phyloP scores from a whole-genome alignment of 331 rosid genomes.

The Ulmus americana region DNA sequence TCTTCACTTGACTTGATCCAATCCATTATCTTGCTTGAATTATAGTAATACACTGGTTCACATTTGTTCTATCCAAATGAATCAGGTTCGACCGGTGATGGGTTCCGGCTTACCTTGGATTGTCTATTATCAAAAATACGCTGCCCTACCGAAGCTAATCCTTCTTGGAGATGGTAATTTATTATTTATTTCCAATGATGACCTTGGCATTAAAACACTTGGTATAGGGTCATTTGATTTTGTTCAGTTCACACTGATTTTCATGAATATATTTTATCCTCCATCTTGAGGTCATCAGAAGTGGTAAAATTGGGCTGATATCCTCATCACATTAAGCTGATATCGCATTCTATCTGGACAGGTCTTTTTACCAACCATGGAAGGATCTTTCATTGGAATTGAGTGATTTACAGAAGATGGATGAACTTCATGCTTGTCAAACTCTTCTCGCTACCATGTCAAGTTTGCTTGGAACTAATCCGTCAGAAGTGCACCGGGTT shows the following conservation, averaged over 20 bases:
- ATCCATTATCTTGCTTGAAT: no score
- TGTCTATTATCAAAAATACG: constrained; percentile 46
- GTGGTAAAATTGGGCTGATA: neutral
- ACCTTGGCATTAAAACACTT: neutral
- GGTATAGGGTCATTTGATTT: no score
- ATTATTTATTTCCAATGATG: neutral
- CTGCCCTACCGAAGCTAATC: constrained; percentile 68
- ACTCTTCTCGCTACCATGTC: constrained; percentile 45
- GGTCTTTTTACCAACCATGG: constrained; percentile 73
- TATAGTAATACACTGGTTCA: no score
- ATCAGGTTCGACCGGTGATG: constrained; percentile 33
- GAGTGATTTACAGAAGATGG: constrained; percentile 47
- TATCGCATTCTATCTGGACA: constrained; percentile 25
- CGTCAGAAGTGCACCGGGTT: constrained; percentile 34
- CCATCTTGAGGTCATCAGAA: no score
- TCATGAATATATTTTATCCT: neutral
- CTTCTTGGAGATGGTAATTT: constrained; percentile 69
- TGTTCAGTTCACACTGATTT: neutral
- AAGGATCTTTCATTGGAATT: constrained; percentile 40
- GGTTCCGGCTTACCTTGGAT: constrained; percentile 25
- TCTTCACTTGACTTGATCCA: constrained; percentile 2
- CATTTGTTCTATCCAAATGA: constrained; percentile 19
- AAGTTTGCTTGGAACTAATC: constrained; percentile 43
- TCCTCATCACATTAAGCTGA: neutral
- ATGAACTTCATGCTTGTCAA: constrained; percentile 66